Percentiles rank a stretch among this genome's conserved stretches.
Conservation (phyloP, 1,284 basidiomycete species). For the Austroboletus niveus region DNA sequence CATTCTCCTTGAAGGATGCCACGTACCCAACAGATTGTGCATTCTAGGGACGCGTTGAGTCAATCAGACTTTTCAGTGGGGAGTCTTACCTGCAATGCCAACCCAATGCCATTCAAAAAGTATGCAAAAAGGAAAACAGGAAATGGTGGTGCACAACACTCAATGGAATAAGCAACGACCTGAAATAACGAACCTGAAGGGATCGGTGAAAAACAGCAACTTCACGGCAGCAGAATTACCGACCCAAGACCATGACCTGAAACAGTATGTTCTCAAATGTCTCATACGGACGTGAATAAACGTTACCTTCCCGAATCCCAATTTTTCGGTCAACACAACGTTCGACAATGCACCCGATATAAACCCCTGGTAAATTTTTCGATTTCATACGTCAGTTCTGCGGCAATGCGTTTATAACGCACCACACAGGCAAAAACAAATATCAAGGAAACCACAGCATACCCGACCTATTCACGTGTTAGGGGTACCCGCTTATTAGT, state of each 20-base stretch:
- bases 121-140: slow-evolving; percentile 58
- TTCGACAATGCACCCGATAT: slow-evolving; percentile 26
- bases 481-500: not conserved
- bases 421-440: slow-evolving; percentile 30
- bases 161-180: slow-evolving; percentile 48
- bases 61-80: not conserved
- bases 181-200: slow-evolving; percentile 32
- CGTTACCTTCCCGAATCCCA: slow-evolving; percentile 32
- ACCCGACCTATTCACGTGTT: slow-evolving; percentile 14
- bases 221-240: not conserved
- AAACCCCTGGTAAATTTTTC: slow-evolving; percentile 20
- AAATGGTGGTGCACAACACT: slow-evolving; percentile 58
- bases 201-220: not conserved
- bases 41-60: slow-evolving; percentile 14
- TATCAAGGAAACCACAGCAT: slow-evolving; percentile 24
- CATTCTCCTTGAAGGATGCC: slow-evolving; percentile 21
- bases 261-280: not conserved
- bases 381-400: not conserved
- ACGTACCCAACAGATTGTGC: slow-evolving; percentile 28
- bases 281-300: not conserved
- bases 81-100: slow-evolving; percentile 36
- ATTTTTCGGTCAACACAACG: slow-evolving; percentile 14
- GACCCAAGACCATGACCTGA: slow-evolving; percentile 28
- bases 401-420: slow-evolving; percentile 1
- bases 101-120: slow-evolving; percentile 58